A percentile compares a stretch with the other conserved stretches of the same genome.
Conservation (phyloP, 2,329 filamentous ascomycete species). For the Gaeumannomyces tritici region DNA sequence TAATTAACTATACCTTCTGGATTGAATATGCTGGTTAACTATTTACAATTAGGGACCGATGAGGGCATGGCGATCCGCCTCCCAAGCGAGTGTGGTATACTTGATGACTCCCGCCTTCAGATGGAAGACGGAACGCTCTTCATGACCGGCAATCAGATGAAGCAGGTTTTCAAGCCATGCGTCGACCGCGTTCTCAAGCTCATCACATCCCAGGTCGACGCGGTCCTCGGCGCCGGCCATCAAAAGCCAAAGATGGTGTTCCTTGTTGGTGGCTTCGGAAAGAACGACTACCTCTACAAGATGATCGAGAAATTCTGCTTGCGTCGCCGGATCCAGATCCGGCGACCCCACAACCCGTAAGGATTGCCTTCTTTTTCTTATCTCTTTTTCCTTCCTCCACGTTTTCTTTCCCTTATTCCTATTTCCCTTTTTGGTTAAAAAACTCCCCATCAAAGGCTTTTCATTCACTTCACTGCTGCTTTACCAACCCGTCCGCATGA, state of each 20-base stretch:
- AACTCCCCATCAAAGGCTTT: too few relatives aligned
- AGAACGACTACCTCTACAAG: constrained; percentile 7
- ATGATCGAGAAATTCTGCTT: constrained; percentile 7
- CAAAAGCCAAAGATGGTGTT: constrained; percentile 9
- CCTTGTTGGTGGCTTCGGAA: constrained; percentile 9
- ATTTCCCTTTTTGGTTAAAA: too few relatives aligned
- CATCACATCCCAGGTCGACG: constrained; percentile 7
- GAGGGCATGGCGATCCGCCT: constrained; percentile 6
- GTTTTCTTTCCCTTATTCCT: too few relatives aligned
- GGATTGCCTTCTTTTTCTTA: neutral
- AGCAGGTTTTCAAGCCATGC: constrained; percentile 7
- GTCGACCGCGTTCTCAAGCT: constrained; percentile 8
- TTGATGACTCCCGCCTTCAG: constrained; percentile 4
- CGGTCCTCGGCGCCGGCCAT: constrained; percentile 4
- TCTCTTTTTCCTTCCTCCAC: too few relatives aligned
- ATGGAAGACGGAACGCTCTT: constrained; percentile 5
- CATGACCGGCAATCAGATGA: constrained; percentile 6
- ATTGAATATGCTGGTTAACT: too few relatives aligned
- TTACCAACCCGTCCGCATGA: too few relatives aligned
- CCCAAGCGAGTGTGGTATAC: constrained; percentile 5
- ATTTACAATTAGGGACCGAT: neutral
- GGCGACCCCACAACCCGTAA: constrained; percentile 3
- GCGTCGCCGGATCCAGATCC: constrained; percentile 4
- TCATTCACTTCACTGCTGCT: too few relatives aligned
- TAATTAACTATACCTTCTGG: too few relatives aligned